These are phyloP conservation scores for Staphylotrichum longicolle DNA, from an alignment of 495 filamentous ascomycete species.

Conservation along the genomic window DNA sequence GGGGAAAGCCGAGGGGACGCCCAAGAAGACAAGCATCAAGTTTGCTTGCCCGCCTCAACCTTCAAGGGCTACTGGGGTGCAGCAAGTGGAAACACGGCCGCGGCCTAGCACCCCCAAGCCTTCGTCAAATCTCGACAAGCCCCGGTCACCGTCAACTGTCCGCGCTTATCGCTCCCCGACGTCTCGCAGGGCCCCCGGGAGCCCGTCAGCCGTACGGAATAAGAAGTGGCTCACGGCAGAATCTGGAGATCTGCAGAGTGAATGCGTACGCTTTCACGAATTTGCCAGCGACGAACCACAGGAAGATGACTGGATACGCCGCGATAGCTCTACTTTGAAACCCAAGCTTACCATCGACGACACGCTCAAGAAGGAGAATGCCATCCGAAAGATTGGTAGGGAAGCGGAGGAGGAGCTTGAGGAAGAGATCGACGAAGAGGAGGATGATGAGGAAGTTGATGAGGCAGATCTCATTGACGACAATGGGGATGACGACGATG, in stretches of 20 bases:
- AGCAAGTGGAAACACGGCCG: constrained; percentile 18
- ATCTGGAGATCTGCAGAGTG: constrained; percentile 57
- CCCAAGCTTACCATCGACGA: constrained; percentile 81
- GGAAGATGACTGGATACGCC: constrained; percentile 83
- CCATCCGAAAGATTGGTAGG: constrained; percentile 79
- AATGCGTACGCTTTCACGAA: constrained; percentile 83
- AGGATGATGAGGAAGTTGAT: constrained; percentile 54
- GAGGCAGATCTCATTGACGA: constrained; percentile 46
- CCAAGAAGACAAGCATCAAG: constrained; percentile 48
- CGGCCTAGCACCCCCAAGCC: constrained; percentile 24
- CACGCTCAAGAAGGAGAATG: constrained; percentile 85
- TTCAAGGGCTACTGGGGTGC: constrained; percentile 14
- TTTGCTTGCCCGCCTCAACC: constrained; percentile 46
- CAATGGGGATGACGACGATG: constrained; percentile 49
- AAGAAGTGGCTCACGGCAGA: constrained; percentile 50
- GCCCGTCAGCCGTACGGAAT: constrained; percentile 34
- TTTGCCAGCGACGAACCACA: constrained; percentile 79
- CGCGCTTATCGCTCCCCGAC: constrained; percentile 52
- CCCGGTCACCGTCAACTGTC: constrained; percentile 45
- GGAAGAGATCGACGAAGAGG: constrained; percentile 60
- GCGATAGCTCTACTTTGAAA: constrained; percentile 55
- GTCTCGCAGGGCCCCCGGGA: constrained; percentile 36
- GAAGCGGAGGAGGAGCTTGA: constrained; percentile 87
- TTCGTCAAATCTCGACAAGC: constrained; percentile 40
- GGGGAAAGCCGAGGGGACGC: constrained; percentile 32